Base-by-base conservation (phyloP, 2,329 filamentous ascomycete genomes). In the Bipolaris sorokiniana region DNA sequence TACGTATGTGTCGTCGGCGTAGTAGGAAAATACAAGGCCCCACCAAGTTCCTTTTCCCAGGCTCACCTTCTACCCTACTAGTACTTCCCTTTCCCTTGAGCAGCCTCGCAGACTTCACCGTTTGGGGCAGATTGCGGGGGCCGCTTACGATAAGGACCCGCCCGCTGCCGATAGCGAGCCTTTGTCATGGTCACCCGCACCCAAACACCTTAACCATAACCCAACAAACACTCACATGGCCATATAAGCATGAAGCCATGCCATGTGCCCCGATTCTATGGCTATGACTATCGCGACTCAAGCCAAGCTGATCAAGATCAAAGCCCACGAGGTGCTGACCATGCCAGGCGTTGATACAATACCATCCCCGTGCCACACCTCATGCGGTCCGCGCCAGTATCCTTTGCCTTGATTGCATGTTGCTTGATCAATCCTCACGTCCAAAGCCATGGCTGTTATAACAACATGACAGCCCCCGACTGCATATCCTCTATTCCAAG, bases 111-210 rank as follows among this genome's bases (percentile, higher is more conserved):
- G 31, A 22, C 52, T 53, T 51, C 49, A 45, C 57, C 59, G 44
- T 23, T 52, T 55, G 31, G 22, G 52, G 56, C 44, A 42, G 40
- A 37, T 31, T 60, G 60, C 42, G 61, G 58, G 58, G 55, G 55
- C 33, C 31, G 58, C 38, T 9, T 44, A 34, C 55, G 52, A 63
- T 63, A 59, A 63, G 48, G 49, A 31, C 15, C 22, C 50, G 37
- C 23, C 38, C 18, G 23, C 23, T 38, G 41, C 61, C 48, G 61
- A 63, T 63, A 63, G 54, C 51, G 34, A 56, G 40, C 31, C 31
- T 31, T 2, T 52, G 47, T 23, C 28, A 1, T 33, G 48, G 22
- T 54, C 41, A 34, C 15, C 44, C 18, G 48, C 45, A 31, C 38
- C 28, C 31, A 9, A 3, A 37, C 18, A 10, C 28, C 22, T 28